A percentile compares a stretch with the other conserved stretches of the same genome.
Evolutionary conservation across 192 early-diverging fungal species (phyloP).

Genomic region (Gaertneriomyces semiglobifer): DNA sequence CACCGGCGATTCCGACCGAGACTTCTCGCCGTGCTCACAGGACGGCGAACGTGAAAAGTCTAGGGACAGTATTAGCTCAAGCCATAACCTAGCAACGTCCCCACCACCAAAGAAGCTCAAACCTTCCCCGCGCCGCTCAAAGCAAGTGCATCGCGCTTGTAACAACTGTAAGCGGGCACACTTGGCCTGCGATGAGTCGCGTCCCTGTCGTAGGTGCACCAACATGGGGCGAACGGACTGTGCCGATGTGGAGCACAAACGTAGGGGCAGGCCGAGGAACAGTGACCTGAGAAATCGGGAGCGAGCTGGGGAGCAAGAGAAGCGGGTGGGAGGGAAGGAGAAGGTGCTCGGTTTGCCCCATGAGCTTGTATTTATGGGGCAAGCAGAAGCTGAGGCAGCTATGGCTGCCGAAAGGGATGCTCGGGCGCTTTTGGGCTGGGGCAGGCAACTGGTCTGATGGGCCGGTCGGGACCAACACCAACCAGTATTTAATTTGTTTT

Average conservation of each 20-base stretch:
- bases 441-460: too few relatives aligned
- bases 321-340: background rate
- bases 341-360: too few relatives aligned
- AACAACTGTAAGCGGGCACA: conserved; percentile 85
- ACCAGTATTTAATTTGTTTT: too few relatives aligned
- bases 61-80: background rate
- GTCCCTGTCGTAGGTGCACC: conserved; percentile 79
- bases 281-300: background rate
- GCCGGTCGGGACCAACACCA: too few relatives aligned
- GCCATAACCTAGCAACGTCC: background rate
- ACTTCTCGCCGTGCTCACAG: too few relatives aligned
- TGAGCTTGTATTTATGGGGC: background rate
- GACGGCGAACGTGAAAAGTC: too few relatives aligned
- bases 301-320: background rate
- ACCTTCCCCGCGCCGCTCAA: background rate
- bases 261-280: conserved; percentile 70
- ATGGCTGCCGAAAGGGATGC: too few relatives aligned
- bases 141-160: conserved; percentile 84
- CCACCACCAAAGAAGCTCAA: background rate
- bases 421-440: too few relatives aligned
- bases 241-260: conserved; percentile 85
- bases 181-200: conserved; percentile 75
- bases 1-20: too few relatives aligned
- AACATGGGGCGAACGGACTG: conserved; percentile 72
- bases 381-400: background rate